Percentiles rank a stretch among this genome's conserved stretches.
Evolutionary conservation across 768 basidiomycete genomes (phyloP).

Genomic region (Lactifluus hygrophoroides): DNA sequence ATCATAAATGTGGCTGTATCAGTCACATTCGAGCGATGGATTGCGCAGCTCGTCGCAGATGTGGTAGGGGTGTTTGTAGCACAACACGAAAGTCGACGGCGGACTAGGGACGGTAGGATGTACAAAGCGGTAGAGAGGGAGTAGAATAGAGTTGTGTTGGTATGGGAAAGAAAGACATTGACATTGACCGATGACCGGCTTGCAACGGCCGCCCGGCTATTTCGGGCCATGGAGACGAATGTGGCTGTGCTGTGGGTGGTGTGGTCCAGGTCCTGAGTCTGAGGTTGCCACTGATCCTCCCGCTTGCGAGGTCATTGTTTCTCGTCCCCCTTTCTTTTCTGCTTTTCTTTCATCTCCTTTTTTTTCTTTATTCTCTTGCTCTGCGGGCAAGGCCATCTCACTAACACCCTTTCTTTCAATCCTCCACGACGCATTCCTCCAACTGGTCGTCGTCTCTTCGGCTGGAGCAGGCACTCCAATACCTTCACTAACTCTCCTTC

Average conservation of each 20-base stretch:
- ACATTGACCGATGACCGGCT: not conserved
- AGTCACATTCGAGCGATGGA: slow-evolving; percentile 72
- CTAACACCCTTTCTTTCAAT: slow-evolving; percentile 23
- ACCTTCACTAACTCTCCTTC: slow-evolving; percentile 16
- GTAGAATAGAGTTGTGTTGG: slow-evolving; percentile 34
- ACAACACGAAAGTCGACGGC: slow-evolving; percentile 31
- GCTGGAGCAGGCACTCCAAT: slow-evolving; percentile 35
- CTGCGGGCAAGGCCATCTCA: slow-evolving; percentile 29
- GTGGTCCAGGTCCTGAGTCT: not conserved
- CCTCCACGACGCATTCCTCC: slow-evolving; percentile 18
- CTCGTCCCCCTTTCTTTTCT: not conserved
- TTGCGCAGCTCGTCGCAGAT: slow-evolving; percentile 46
- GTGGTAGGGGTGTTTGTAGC: slow-evolving; percentile 40
- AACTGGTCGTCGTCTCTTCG: slow-evolving; percentile 22
- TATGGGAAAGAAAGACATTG: too few species aligned
- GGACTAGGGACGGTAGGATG: slow-evolving; percentile 56
- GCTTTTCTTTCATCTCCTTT: not conserved
- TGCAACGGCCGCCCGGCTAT: not conserved
- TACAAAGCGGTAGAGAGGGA: slow-evolving; percentile 84
- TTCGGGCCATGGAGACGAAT: not conserved
- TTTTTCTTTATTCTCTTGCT: slow-evolving; percentile 19
- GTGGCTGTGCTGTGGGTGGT: not conserved
- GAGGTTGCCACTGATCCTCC: too few species aligned
- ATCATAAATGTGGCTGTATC: slow-evolving; percentile 63
- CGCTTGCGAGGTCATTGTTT: too few species aligned